Conservation (phyloP, 352 stramenopile genomes). For the Phytophthora sansomeana region DNA sequence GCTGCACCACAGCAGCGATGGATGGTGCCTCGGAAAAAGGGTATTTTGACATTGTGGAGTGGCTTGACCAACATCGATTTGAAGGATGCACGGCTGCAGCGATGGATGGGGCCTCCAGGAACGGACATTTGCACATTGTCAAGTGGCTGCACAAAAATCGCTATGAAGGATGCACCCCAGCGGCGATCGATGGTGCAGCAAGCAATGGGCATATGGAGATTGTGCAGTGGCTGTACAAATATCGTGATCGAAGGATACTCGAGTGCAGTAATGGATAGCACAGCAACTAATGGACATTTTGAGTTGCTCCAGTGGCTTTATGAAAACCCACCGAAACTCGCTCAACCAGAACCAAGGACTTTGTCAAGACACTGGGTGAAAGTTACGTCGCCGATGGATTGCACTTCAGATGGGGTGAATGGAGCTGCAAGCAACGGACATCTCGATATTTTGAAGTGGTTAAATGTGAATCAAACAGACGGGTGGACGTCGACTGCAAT, state of each 20-base stretch:
- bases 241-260: conserved; percentile 6
- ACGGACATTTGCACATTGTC: conserved; percentile 18
- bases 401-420: conserved; percentile 14
- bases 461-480: no score
- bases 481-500: no score
- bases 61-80: conserved; percentile 18
- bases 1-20: conserved; percentile 27
- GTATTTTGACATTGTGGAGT: neutral
- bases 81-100: conserved; percentile 21
- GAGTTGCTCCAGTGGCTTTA: no score
- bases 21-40: conserved; percentile 16
- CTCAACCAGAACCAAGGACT: no score
- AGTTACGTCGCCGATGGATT: neutral
- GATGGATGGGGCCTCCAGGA: conserved; percentile 20
- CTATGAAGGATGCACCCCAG: conserved; percentile 24
- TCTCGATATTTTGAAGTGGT: no score
- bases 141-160: conserved; percentile 28
- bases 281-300: no score
- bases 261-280: no score
- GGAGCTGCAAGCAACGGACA: neutral
- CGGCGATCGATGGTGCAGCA: conserved; percentile 21
- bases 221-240: conserved; percentile 6
- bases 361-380: no score
- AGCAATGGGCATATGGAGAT: neutral
- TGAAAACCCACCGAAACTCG: no score